Percentiles rank a stretch among this genome's conserved stretches.
Conservation (phyloP, 805 yeast genomes). For the Cyberlindnera suaveolens region DNA sequence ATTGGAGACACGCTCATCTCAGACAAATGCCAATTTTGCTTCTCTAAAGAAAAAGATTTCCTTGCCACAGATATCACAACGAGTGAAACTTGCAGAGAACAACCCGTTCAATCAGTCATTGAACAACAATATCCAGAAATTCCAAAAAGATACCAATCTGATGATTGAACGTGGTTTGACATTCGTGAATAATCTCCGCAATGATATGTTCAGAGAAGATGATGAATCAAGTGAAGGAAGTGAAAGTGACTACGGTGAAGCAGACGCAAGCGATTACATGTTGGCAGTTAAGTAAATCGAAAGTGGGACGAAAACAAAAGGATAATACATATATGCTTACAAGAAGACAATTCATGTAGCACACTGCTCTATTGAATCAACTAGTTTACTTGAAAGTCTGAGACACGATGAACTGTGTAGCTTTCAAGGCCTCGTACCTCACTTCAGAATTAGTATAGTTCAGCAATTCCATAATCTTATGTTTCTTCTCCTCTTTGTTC, state of each 20-base stretch:
- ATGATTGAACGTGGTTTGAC: conserved; percentile 17
- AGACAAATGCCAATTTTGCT: conserved; percentile 13
- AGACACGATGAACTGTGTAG: conserved; percentile 91
- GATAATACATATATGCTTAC: neutral
- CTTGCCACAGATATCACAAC: conserved; percentile 11
- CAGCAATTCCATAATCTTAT: conserved; percentile 79
- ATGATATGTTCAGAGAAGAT: conserved; percentile 25
- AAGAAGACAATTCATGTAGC: neutral
- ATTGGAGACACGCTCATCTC: conserved; percentile 2
- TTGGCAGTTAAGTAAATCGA: conserved; percentile 18
- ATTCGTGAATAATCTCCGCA: conserved; percentile 21
- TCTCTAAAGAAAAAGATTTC: conserved; percentile 20
- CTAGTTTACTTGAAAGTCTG: conserved; percentile 47
- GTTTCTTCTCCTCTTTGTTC: conserved; percentile 56
- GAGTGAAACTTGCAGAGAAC: conserved; percentile 4
- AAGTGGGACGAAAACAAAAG: neutral
- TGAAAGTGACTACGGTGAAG: conserved; percentile 19
- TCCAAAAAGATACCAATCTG: conserved; percentile 20
- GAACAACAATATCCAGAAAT: conserved; percentile 15
- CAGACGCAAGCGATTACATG: conserved; percentile 22
- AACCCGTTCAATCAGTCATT: conserved; percentile 7
- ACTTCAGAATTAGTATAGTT: conserved; percentile 77
- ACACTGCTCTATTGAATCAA: neutral
- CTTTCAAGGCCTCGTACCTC: conserved; percentile 89
- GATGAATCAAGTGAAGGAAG: conserved; percentile 15